These are phyloP conservation scores for Fusarium citri DNA, from an alignment of 2,329 filamentous ascomycete species.

Conservation along the genomic window DNA sequence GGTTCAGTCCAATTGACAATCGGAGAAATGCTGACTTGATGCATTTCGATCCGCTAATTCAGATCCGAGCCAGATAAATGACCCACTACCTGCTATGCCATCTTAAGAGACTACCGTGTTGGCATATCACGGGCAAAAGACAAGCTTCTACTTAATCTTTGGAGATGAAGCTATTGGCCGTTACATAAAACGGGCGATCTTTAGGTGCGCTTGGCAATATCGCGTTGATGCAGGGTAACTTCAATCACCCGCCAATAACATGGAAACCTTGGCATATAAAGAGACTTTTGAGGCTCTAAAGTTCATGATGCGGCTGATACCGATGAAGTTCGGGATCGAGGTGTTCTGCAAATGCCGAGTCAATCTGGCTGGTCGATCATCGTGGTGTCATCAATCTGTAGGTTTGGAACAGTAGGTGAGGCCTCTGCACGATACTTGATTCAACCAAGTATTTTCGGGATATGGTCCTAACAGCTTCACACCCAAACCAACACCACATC, in stretches of 20 bases:
- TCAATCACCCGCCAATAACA: background rate
- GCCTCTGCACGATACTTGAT: background rate
- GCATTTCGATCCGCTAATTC: background rate
- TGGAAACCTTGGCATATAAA: background rate
- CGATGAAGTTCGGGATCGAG: background rate
- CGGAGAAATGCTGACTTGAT: background rate
- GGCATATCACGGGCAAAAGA: background rate
- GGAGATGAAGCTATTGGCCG: background rate
- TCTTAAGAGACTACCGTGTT: background rate
- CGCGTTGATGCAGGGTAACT: background rate
- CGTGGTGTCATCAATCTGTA: background rate
- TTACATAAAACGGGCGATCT: background rate
- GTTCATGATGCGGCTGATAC: background rate
- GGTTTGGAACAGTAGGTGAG: background rate
- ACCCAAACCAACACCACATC: fast-evolving
- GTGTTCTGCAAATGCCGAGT: too few species aligned
- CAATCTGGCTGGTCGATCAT: background rate
- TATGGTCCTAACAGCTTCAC: background rate
- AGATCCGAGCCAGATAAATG: background rate
- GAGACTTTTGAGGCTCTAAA: background rate
- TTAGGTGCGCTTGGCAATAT: background rate
- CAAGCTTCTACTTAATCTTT: background rate
- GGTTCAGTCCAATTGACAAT: background rate
- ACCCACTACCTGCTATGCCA: background rate
- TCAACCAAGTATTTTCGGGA: background rate